Evolutionary conservation across 139 green algal genomes (phyloP).

Genomic region (Eudorina sp.): DNA sequence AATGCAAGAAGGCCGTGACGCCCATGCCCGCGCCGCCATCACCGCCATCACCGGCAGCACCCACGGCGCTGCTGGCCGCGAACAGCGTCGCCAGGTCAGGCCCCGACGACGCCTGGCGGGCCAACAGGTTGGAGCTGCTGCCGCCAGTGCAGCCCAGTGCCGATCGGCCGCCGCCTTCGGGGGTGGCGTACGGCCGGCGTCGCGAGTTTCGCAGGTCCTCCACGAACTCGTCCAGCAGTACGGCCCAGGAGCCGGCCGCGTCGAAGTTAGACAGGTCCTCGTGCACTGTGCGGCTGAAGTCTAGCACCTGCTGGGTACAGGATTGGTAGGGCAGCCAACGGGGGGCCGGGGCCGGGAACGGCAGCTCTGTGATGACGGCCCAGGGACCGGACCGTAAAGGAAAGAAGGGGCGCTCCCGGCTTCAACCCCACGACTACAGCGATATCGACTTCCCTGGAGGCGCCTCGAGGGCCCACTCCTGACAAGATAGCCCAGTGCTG

Average conservation of each 20-base stretch:
- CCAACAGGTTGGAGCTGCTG: background rate
- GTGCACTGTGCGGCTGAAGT: constrained; percentile 77
- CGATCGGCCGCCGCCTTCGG: background rate
- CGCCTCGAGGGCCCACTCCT: too few relatives aligned
- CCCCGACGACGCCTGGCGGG: background rate
- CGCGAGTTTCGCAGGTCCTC: constrained; percentile 57
- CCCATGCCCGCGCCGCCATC: constrained; percentile 1
- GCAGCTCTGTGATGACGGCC: too few relatives aligned
- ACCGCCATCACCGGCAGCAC: background rate
- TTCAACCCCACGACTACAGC: too few relatives aligned
- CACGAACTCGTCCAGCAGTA: constrained; percentile 81
- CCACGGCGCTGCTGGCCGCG: background rate
- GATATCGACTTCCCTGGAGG: too few relatives aligned
- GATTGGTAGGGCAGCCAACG: too few relatives aligned
- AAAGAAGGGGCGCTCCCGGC: too few relatives aligned
- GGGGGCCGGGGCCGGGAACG: too few relatives aligned
- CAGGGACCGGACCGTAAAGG: too few relatives aligned
- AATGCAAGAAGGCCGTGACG: background rate
- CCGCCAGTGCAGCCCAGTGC: background rate
- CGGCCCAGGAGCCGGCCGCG: constrained; percentile 68
- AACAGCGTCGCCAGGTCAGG: background rate
- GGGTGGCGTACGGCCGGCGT: background rate
- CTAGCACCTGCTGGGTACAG: constrained; percentile 77
- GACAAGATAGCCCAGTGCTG: too few relatives aligned
- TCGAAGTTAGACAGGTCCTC: constrained; percentile 88